Evolutionary conservation across 1,139 yeast genomes (phyloP).

Genomic region (Lodderomyces theae): DNA sequence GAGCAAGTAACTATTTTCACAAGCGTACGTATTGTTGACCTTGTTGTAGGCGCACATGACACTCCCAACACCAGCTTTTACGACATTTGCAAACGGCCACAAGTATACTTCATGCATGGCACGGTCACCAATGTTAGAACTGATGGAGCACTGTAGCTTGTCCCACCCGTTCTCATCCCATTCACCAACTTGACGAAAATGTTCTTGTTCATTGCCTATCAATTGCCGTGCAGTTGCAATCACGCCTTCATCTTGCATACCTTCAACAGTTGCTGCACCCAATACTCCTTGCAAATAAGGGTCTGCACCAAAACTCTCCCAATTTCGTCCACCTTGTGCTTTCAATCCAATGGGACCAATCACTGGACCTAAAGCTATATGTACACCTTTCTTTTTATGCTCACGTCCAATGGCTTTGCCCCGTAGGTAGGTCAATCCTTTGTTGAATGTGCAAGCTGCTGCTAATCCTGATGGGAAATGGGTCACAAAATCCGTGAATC

Average conservation of each 20-base stretch:
- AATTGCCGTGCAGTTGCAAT: constrained; percentile 55
- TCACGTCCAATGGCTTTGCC: constrained; percentile 61
- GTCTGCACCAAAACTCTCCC: constrained; percentile 67
- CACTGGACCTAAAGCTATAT: constrained; percentile 59
- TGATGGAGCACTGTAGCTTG: constrained; percentile 34
- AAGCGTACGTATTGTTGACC: constrained; percentile 57
- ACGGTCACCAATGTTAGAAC: constrained; percentile 58
- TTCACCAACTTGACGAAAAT: constrained; percentile 57
- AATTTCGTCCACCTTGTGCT: constrained; percentile 64
- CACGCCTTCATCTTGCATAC: constrained; percentile 59
- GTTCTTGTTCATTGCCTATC: constrained; percentile 65
- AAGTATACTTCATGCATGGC: constrained; percentile 61
- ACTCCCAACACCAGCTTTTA: constrained; percentile 60
- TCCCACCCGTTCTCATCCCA: constrained; percentile 52
- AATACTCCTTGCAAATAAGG: constrained; percentile 60
- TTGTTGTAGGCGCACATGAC: constrained; percentile 63
- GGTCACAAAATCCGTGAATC: constrained; percentile 56
- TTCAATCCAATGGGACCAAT: constrained; percentile 63
- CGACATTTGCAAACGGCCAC: constrained; percentile 67
- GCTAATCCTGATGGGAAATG: constrained; percentile 61
- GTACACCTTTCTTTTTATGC: constrained; percentile 55
- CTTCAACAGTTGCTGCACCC: constrained; percentile 53
- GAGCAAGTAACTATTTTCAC: constrained; percentile 58
- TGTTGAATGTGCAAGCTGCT: constrained; percentile 58
- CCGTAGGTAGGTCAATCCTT: constrained; percentile 47